Evolutionary conservation across 805 yeast genomes (phyloP), one percentile per base, ranked within the genome.

Genomic region (Candida oleophila): DNA sequence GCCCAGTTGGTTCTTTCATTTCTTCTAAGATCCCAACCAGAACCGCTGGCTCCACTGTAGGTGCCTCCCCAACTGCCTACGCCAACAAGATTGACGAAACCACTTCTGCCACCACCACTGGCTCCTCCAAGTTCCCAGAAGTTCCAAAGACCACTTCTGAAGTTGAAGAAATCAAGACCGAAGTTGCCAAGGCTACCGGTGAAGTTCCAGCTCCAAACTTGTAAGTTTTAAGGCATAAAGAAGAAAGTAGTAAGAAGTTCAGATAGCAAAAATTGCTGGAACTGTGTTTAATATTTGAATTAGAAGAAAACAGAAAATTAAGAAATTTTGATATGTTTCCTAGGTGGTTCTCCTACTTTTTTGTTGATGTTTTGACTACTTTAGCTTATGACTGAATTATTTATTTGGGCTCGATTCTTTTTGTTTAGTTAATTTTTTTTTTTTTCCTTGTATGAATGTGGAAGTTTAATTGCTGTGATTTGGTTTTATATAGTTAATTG

Each of bases 41-140:
- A 79, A 84, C 90, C 50, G 88, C 88, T 33, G 83, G 86, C 36
- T 73, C 87, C 37, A 82, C 87, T 41, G 86, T 83, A 52, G 82
- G 79, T 47, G 62, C 48, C 47, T 41, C 51, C 49, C 55, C 47
- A 40, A 45, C 55, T 47, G 62, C 49, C 48, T 41, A 52, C 50
- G 54, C 46, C 38, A 45, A 55, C 40, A 43, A 59, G 41, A 18
- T 41, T 30, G 22, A 22, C 4, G 43, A 41, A 30, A 14, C 16
- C 36, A 4, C 39, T 4, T 18, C 62, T 38, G 69, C 64, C 43
- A 47, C 60, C 49, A 49, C 73, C 45, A 56, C 69, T 47, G 71
- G 73, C 43, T 57, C 71, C 20, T 54, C 71, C 43, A 58, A 65
- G 57, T 72, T 71, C 64, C 76, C 77, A 43, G 69, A 69, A 47